phyloP scores from a whole-genome alignment of 2,329 filamentous ascomycete species.

The Tolypocladium pustulatum region DNA sequence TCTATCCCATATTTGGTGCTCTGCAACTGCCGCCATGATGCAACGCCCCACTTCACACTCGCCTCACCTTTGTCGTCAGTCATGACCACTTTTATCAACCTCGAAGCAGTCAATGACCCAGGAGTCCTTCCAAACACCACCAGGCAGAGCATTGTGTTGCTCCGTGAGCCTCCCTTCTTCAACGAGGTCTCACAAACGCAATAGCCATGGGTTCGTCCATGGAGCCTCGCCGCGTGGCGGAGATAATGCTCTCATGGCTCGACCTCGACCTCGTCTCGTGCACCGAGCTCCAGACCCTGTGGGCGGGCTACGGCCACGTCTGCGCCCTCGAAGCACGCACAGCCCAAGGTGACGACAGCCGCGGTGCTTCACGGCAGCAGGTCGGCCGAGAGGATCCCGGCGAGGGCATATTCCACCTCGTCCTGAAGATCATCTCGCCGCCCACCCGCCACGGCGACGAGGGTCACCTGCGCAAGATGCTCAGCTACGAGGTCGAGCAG shows the following conservation, averaged over 20 bases:
- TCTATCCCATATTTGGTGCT: background rate
- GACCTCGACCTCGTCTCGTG: constrained; percentile 28
- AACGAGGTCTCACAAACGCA: background rate
- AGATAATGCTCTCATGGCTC: constrained; percentile 27
- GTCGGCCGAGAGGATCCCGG: background rate
- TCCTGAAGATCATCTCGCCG: constrained; percentile 52
- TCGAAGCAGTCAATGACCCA: background rate
- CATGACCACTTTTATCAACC: background rate
- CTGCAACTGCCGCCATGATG: background rate
- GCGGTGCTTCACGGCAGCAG: background rate
- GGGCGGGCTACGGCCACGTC: constrained; percentile 46
- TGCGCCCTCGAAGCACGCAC: constrained; percentile 39
- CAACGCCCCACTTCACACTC: background rate
- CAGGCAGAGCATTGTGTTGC: background rate
- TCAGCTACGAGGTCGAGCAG: constrained; percentile 59
- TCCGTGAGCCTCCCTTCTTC: background rate
- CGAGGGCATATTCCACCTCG: constrained; percentile 24
- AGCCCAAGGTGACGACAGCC: constrained; percentile 1
- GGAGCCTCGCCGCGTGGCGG: constrained; percentile 22
- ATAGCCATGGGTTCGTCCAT: background rate
- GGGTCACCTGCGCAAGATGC: constrained; percentile 53
- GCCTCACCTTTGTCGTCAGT: background rate
- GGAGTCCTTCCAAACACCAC: background rate
- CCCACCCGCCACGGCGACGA: constrained; percentile 31
- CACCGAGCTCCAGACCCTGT: constrained; percentile 30